These are phyloP conservation scores for Musa balbisiana DNA, from an alignment of 202 grass and related monocot genomes.

Conservation along the genomic window DNA sequence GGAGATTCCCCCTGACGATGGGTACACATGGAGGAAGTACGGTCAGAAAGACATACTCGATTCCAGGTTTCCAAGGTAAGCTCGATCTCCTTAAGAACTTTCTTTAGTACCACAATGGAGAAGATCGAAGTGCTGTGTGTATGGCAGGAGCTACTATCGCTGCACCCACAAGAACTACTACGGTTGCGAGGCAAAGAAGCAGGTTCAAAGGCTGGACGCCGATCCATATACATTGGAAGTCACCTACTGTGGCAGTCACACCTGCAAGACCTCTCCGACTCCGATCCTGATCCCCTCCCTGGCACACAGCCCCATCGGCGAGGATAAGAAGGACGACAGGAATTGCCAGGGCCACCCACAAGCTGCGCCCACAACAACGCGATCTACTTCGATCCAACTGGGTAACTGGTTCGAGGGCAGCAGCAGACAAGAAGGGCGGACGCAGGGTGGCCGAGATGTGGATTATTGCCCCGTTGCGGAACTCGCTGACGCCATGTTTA, in stretches of 20 bases:
- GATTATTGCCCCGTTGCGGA: neutral
- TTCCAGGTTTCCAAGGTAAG: constrained; percentile 59
- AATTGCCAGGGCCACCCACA: neutral
- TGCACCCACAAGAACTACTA: constrained; percentile 95
- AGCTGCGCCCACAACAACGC: neutral
- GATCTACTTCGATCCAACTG: neutral
- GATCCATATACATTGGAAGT: constrained; percentile 72
- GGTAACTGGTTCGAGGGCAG: neutral
- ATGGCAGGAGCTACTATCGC: constrained; percentile 71
- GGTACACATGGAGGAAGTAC: constrained; percentile 93
- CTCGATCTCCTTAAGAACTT: neutral
- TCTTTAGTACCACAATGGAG: too few relatives aligned
- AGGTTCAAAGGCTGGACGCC: constrained; percentile 71
- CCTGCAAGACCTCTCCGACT: constrained; percentile 61
- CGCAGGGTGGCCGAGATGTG: neutral
- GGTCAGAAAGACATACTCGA: constrained; percentile 86
- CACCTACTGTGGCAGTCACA: constrained; percentile 70
- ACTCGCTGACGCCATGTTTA: constrained; percentile 15
- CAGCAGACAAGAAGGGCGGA: neutral
- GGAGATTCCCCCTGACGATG: constrained; percentile 70
- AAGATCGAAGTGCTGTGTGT: neutral
- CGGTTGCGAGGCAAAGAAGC: constrained; percentile 85
- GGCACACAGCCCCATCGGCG: neutral
- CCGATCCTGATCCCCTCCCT: constrained; percentile 41
- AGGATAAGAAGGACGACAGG: constrained; percentile 14